These are phyloP conservation scores for Ascochyta clinopodiicola DNA, from an alignment of 2,329 filamentous ascomycete genomes.

Conservation along the genomic window DNA sequence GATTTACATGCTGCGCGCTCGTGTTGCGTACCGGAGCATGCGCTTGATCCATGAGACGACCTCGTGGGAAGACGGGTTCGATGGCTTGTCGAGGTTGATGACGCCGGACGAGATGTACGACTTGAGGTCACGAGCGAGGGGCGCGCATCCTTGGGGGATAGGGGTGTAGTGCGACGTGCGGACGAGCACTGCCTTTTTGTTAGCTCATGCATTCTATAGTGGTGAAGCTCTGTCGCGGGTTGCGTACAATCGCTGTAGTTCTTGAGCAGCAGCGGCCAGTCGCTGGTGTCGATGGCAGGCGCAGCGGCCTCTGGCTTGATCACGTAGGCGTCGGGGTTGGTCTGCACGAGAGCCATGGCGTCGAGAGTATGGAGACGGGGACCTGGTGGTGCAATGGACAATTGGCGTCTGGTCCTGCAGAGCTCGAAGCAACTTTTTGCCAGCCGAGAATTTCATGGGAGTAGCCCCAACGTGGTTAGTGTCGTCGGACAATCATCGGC, in stretches of 20 bases:
- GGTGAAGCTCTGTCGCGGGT: conserved; percentile 34
- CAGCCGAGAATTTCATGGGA: conserved; percentile 14
- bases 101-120: conserved; percentile 96
- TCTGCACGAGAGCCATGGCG: conserved; percentile 47
- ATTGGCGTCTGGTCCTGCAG: conserved; percentile 30
- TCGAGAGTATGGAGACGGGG: conserved; percentile 15
- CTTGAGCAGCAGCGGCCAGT: conserved; percentile 92
- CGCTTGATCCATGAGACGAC: conserved; percentile 99
- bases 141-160: conserved; percentile 90
- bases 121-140: conserved; percentile 92
- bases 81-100: conserved; percentile 97
- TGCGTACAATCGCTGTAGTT: conserved; percentile 90
- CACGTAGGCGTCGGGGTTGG: conserved; percentile 70
- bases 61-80: conserved; percentile 97
- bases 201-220: conserved; percentile 26
- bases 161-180: conserved; percentile 97
- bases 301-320: conserved; percentile 91
- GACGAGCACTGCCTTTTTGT: conserved; percentile 72
- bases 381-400: conserved; percentile 39
- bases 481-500: conserved; percentile 8
- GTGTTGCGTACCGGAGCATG: conserved; percentile 74
- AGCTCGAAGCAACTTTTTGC: conserved; percentile 34
- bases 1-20: not conserved
- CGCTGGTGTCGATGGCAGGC: conserved; percentile 81
- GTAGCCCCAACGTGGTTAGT: conserved; percentile 1